Conservation (phyloP, 2,329 filamentous ascomycete species). For the Colletotrichum trifolii region DNA sequence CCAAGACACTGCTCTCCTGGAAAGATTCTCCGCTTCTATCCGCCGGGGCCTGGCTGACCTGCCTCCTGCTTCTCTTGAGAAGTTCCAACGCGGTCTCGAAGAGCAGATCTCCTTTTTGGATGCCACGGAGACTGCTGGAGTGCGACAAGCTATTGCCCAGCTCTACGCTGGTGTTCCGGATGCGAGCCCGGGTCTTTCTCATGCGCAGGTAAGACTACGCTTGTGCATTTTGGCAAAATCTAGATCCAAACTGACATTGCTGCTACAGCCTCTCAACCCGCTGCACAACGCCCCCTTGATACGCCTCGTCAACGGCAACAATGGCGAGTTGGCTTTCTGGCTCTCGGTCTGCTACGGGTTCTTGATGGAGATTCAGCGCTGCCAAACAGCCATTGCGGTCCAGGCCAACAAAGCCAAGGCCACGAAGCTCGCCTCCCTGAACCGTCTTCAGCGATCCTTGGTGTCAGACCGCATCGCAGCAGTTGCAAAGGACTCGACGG, state of each 20-base stretch:
- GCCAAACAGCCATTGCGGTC: slow-evolving; percentile 53
- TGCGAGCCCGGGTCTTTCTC: slow-evolving; percentile 45
- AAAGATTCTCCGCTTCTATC: slow-evolving; percentile 39
- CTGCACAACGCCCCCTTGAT: slow-evolving; percentile 68
- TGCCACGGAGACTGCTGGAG: slow-evolving; percentile 44
- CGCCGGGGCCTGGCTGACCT: slow-evolving; percentile 14
- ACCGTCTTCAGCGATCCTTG: slow-evolving; percentile 69
- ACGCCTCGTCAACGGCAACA: slow-evolving; percentile 51
- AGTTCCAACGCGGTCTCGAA: slow-evolving; percentile 21
- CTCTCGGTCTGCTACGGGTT: slow-evolving; percentile 64
- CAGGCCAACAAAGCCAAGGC: slow-evolving; percentile 56
- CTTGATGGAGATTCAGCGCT: slow-evolving; percentile 55
- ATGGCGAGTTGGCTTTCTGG: slow-evolving; percentile 55
- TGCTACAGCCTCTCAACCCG: slow-evolving; percentile 65
- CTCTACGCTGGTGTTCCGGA: slow-evolving; percentile 49
- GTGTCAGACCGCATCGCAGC: slow-evolving; percentile 64
- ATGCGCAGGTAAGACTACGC: slow-evolving; percentile 57
- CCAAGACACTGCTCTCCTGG: slow-evolving; percentile 55
- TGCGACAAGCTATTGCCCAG: slow-evolving; percentile 48
- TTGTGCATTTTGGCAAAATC: slow-evolving; percentile 27
- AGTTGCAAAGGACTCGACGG: slow-evolving; percentile 71
- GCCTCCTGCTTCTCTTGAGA: slow-evolving; percentile 12
- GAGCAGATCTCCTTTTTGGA: slow-evolving; percentile 41
- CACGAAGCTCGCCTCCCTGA: slow-evolving; percentile 64
- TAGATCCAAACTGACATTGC: slow-evolving; percentile 27